These are phyloP conservation scores for Phaseolus lunatus DNA, from an alignment of 306 rosid species.

Conservation along the genomic window DNA sequence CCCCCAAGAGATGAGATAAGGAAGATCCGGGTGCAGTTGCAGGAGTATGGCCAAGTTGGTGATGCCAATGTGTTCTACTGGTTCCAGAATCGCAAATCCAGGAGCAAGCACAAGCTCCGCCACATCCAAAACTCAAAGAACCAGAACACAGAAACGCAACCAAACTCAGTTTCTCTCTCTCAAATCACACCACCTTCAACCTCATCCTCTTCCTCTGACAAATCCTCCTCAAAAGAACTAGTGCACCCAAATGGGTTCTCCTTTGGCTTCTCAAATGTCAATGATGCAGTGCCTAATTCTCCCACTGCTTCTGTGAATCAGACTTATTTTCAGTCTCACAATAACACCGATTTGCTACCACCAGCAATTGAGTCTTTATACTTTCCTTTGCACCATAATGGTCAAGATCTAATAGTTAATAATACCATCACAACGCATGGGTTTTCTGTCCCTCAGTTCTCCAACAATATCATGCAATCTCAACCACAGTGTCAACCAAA, in stretches of 20 bases:
- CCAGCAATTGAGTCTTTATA: conserved; percentile 47
- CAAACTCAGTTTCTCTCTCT: conserved; percentile 23
- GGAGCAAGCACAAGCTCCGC: conserved; percentile 88
- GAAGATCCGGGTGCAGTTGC: conserved; percentile 74
- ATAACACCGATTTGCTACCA: conserved; percentile 42
- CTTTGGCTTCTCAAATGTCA: conserved; percentile 47
- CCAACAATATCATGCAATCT: conserved; percentile 46
- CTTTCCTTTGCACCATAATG: conserved; percentile 46
- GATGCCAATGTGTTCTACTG: conserved; percentile 98
- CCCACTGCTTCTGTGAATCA: conserved; percentile 61
- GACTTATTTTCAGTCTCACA: conserved; percentile 43
- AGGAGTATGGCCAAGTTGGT: conserved; percentile 92
- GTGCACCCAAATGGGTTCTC: conserved; percentile 34
- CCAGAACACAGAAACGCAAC: conserved; percentile 3
- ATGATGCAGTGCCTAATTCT: conserved; percentile 55
- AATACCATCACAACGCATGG: conserved; percentile 43
- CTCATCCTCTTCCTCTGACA: conserved; percentile 70
- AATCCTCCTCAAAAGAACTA: conserved; percentile 54
- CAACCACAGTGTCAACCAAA: conserved; percentile 38
- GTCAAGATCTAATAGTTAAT: background rate
- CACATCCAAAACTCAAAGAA: conserved; percentile 65
- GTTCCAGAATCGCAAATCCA: conserved; percentile 93
- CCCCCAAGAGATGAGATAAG: conserved; percentile 90
- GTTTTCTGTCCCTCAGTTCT: conserved; percentile 63
- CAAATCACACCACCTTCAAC: conserved; percentile 26